Evolutionary conservation across 805 yeast species (phyloP).

Genomic region (Wickerhamiella siamensis): DNA sequence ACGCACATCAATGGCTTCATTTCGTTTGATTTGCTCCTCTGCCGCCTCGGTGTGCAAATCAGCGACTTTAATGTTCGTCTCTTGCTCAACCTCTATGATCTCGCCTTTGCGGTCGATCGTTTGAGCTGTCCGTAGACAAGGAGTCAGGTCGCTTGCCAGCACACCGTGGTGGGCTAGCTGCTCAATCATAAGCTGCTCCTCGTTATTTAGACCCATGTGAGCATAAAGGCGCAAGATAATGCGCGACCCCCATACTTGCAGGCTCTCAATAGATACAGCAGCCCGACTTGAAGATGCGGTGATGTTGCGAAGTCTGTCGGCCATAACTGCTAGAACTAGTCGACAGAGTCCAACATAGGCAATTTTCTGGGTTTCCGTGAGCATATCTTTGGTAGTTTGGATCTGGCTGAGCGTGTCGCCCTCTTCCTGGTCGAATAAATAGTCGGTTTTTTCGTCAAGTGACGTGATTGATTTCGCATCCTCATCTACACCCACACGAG

Average conservation of each 20-base stretch:
- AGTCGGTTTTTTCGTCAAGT: slow-evolving; percentile 41
- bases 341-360: slow-evolving; percentile 84
- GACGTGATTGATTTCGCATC: slow-evolving; percentile 53
- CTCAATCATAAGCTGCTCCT: slow-evolving; percentile 79
- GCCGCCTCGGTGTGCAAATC: slow-evolving; percentile 11
- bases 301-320: slow-evolving; percentile 39
- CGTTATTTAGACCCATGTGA: slow-evolving; percentile 64
- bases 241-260: slow-evolving; percentile 72
- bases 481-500: slow-evolving; percentile 47
- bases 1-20: slow-evolving; percentile 50
- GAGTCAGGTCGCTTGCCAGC: slow-evolving; percentile 53
- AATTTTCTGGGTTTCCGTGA: slow-evolving; percentile 70
- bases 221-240: slow-evolving; percentile 58
- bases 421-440: slow-evolving; percentile 34
- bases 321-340: slow-evolving; percentile 64
- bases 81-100: slow-evolving; percentile 6
- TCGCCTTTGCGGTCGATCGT: slow-evolving; percentile 5
- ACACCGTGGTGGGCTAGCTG: slow-evolving; percentile 74
- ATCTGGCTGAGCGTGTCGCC: slow-evolving; percentile 49
- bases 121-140: slow-evolving; percentile 37
- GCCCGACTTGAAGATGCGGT: slow-evolving; percentile 13
- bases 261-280: slow-evolving; percentile 55
- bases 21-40: neutral
- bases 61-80: slow-evolving; percentile 1
- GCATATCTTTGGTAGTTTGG: slow-evolving; percentile 63